A percentile compares a stretch with the other conserved stretches of the same genome.
These are phyloP conservation scores for Anisogramma anomala DNA, from an alignment of 2,329 filamentous ascomycete species.

Conservation along the genomic window DNA sequence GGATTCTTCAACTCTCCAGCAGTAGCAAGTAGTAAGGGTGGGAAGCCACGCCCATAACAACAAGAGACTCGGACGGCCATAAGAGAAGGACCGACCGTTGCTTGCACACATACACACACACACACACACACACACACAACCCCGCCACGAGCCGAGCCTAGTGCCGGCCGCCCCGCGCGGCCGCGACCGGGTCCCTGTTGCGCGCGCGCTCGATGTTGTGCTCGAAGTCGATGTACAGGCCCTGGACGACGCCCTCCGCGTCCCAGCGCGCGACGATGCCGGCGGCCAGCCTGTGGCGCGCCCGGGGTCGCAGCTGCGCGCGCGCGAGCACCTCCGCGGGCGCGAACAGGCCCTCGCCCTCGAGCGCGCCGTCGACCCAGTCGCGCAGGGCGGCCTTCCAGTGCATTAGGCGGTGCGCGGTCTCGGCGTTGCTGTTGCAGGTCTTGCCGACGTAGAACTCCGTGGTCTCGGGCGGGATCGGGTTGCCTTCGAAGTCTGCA, in stretches of 20 bases:
- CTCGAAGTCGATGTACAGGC: conserved; percentile 56
- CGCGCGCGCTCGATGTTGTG: conserved; percentile 47
- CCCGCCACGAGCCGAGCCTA: background rate
- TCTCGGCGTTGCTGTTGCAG: conserved; percentile 44
- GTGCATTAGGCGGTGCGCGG: conserved; percentile 61
- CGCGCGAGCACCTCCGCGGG: conserved; percentile 48
- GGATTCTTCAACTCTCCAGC: too few relatives aligned
- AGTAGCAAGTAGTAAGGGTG: too few relatives aligned
- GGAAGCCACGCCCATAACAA: too few relatives aligned
- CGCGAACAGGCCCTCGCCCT: conserved; percentile 43
- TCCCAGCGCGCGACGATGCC: conserved; percentile 55
- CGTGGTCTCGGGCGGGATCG: conserved; percentile 26
- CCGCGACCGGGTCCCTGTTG: conserved; percentile 27
- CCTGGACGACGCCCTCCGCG: conserved; percentile 42
- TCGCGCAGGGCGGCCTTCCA: conserved; percentile 67
- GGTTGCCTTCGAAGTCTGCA: conserved; percentile 29
- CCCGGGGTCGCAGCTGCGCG: conserved; percentile 48
- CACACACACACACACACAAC: too few relatives aligned
- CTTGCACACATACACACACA: background rate
- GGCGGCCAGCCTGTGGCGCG: conserved; percentile 48
- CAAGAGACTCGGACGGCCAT: background rate
- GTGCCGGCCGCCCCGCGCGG: conserved; percentile 5
- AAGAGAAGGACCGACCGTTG: background rate
- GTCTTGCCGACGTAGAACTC: conserved; percentile 28
- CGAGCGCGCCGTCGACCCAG: conserved; percentile 54